phyloP scores from a whole-genome alignment of 768 basidiomycete genomes.

The Pleurotus djamor region DNA sequence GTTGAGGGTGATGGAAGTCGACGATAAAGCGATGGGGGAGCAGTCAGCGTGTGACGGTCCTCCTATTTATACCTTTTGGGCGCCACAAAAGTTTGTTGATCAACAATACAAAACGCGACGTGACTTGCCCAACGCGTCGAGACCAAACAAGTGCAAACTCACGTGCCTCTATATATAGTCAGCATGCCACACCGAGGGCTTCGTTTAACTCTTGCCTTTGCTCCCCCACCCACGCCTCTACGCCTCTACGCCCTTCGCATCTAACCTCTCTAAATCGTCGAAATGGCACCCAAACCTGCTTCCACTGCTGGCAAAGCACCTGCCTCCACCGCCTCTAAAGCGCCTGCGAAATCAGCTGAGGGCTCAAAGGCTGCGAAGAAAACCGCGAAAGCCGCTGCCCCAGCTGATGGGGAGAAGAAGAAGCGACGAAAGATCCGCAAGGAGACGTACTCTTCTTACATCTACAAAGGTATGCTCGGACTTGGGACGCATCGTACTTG shows the following conservation, averaged over 20 bases:
- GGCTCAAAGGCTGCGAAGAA: constrained; percentile 80
- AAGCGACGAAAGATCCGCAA: constrained; percentile 84
- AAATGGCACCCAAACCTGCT: constrained; percentile 72
- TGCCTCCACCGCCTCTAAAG: constrained; percentile 66
- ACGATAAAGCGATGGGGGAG: constrained; percentile 7
- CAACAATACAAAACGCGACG: constrained; percentile 34
- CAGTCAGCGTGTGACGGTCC: background rate
- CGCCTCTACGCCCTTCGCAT: constrained; percentile 6
- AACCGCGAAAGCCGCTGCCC: constrained; percentile 61
- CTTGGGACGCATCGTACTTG: background rate
- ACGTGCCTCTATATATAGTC: constrained; percentile 32
- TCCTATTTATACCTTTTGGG: constrained; percentile 23
- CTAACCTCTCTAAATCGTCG: constrained; percentile 10
- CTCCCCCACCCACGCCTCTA: constrained; percentile 17
- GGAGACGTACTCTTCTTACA: constrained; percentile 93
- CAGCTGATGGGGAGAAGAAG: constrained; percentile 79
- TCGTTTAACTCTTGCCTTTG: constrained; percentile 14
- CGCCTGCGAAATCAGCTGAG: constrained; percentile 60
- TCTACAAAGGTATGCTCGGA: constrained; percentile 70
- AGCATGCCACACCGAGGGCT: constrained; percentile 9
- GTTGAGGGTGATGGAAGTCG: constrained; percentile 13
- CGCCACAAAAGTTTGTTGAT: constrained; percentile 20
- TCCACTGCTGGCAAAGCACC: constrained; percentile 86
- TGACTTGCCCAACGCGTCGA: constrained; percentile 10
- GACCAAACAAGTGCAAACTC: constrained; percentile 32